Base-by-base conservation (phyloP, 2,329 filamentous ascomycete genomes). In the Xylariaceae sp. region DNA sequence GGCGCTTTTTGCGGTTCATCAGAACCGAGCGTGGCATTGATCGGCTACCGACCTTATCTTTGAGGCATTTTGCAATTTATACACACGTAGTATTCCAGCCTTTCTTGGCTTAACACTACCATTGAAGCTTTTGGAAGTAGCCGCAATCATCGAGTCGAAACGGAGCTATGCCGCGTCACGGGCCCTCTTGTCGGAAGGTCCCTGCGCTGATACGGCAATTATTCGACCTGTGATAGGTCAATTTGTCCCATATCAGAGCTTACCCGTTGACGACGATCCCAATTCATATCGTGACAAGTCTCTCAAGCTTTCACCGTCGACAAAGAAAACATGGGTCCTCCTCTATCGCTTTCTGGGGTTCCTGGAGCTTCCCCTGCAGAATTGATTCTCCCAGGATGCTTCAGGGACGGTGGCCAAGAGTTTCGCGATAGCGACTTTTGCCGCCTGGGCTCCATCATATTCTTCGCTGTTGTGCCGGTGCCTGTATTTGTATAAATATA, bases 21-120 rank as follows among this genome's bases (percentile, higher is more conserved):
- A 54, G 52, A 49, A 52, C 50, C 48, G 47, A 50, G 53, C 49
- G 44, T 52, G 48, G 57, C 51, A 57, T 57, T 51, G 57, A 56
- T 57, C 48, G 50, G 41, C 46, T 46, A 49, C 44, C 52, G 56
- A 53, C 56, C 49, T 54, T 56, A 47, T 46, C 46, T 19, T 55
- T 68, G 66, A 64, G 66, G 66, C 60, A 68, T 68, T 68, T 67
- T 65, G 52, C 45, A 53, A 19, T 46, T 37, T 29, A 6, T 29
- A 29, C 26, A 5, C 26, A 29, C 42, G 58, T 48, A 48, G 45
- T 59, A 23, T 56, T 59, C 48, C 26, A 40, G 16, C 21, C 12
- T 45, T 19, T 56, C 61, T 63, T 60, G 57, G 62, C 58, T 56
- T 60, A 57, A 51, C 60, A 56, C 56, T 44, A 62, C 59, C 37